Evolutionary conservation across 495 filamentous ascomycete genomes (phyloP), one percentile per base, ranked within the genome.

Genomic region (Penicillium subrubescens): DNA sequence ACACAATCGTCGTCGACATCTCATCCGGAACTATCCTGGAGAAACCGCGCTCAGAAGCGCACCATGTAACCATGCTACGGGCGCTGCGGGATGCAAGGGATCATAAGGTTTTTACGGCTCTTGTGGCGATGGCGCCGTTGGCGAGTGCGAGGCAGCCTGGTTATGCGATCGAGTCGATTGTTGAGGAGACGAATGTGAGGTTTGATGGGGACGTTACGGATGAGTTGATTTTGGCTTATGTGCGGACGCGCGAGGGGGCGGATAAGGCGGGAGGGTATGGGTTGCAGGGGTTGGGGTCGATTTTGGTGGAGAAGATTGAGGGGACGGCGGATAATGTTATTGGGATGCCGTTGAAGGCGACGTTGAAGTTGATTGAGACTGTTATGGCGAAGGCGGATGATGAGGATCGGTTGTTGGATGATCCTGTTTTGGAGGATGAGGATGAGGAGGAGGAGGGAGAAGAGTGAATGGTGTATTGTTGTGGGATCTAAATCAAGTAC

Each of bases 231-330:
- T 75, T 90, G 73, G 86, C 88, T 29, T 99, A 99, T 81, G 93
- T 99, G 60, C 82, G 82, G 63, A 98, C 94, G 37, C 82, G 96
- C 46, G 96, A 99, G 80, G 95, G 96, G 1, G 92, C 83, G 27
- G 95, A 99, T 77, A 99, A 98, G 83, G 96, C 95, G 0, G 95
- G 95, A 1, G 96, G 95, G 0, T 99, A 99, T 78, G 96, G 92
- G 11, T 82, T 98, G 48, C 95, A 99, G 77, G 94, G 94, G 3
- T 73, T 94, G 3, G 95, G 92, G n/a, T 86, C 88, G 2, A 84
- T 97, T 67, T 72, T 98, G 61, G 85, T 99, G 19, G 93, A 97
- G 77, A 88, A 83, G 76, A 90, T 99, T 60, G 89, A 97, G 66
- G 96, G 95, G 8, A 87, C 86, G 51, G 93, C 88, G 71, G 94